Evolutionary conservation across 345 rosid genomes (phyloP).

Genomic region (Populus deltoides): DNA sequence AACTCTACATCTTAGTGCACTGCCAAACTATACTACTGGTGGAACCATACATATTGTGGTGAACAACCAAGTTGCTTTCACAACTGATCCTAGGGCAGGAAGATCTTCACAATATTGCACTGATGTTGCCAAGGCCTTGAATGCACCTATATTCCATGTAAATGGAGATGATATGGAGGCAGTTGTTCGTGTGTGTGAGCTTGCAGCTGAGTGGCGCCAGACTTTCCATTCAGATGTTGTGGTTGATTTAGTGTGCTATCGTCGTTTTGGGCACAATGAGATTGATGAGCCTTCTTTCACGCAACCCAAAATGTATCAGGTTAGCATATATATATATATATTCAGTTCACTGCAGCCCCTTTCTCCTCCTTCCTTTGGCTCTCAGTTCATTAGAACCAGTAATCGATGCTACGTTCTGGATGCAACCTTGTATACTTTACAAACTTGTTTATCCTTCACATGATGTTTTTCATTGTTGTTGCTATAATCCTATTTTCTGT

Average conservation of each 20-base stretch:
- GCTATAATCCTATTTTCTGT: background rate
- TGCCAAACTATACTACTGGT: slow-evolving; percentile 72
- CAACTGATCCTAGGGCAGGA: slow-evolving; percentile 74
- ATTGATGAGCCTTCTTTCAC: slow-evolving; percentile 83
- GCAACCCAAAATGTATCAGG: slow-evolving; percentile 83
- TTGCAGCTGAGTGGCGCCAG: slow-evolving; percentile 90
- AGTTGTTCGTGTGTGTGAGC: slow-evolving; percentile 72
- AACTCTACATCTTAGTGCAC: slow-evolving; percentile 86
- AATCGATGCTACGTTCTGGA: slow-evolving; percentile 13
- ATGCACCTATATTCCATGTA: slow-evolving; percentile 79
- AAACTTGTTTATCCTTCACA: background rate
- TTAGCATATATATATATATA: slow-evolving; percentile 18
- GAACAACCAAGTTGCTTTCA: slow-evolving; percentile 86
- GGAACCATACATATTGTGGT: slow-evolving; percentile 84
- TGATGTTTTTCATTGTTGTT: background rate
- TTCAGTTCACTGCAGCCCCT: background rate
- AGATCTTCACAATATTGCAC: slow-evolving; percentile 87
- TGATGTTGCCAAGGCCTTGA: slow-evolving; percentile 81
- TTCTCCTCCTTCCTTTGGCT: background rate
- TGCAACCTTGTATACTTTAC: background rate
- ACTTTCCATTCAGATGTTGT: slow-evolving; percentile 80
- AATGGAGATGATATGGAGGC: slow-evolving; percentile 81
- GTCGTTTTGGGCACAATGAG: slow-evolving; percentile 81
- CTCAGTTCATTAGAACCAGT: background rate
- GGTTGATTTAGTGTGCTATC: slow-evolving; percentile 76